Evolutionary conservation across 75 land plant genomes (phyloP), one percentile per base, ranked within the genome.

Genomic region (Pinus tabuliformis): DNA sequence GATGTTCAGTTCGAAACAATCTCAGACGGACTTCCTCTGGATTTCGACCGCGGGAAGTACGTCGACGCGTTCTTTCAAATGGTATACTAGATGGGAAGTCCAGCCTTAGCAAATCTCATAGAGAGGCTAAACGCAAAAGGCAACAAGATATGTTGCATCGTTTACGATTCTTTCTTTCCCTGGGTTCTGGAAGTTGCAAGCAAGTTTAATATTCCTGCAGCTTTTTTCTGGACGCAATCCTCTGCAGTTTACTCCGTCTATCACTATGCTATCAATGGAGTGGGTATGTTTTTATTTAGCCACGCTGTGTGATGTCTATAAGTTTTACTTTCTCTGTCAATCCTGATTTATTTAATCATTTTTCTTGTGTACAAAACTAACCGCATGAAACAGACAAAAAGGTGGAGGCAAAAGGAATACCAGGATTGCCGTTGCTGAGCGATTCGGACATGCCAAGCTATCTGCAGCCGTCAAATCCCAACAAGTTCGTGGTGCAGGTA

Each of bases 391-490:
- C 49, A 45, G 57, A 57, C 4, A 59, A 82, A 1, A 84, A 76
- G 8, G 58, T 77, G 22, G 11, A 79, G n/a, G 73, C 73, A 13
- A 86, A 83, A 17, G 52, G 79, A 45, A 45, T 45, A 45, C 95
- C 95, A 0, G 78, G 79, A 5, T 37, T 84, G 78, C 88, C 95
- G 1, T 62, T 87, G 0, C 16, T 88, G 22, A 81, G 65, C 45
- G 30, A 82, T 14, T 84, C 79, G 65, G 88, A 89, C 33, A 33
- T 92, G 58, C 90, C 95, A 3, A 70, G 82, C 52, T 86, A 86
- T 81, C 36, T 92, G 59, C 81, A 81, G 66, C 81, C 88, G 0
- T 17, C 71, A 4, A 81, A 77, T 11, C 83, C 88, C 22, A 73
- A 72, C 72, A 39, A 24, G 14, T 33, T 76, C 61, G 49, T 89